Evolutionary conservation across 495 filamentous ascomycete genomes (phyloP).

Genomic region (Hyaloscypha hepaticicola): DNA sequence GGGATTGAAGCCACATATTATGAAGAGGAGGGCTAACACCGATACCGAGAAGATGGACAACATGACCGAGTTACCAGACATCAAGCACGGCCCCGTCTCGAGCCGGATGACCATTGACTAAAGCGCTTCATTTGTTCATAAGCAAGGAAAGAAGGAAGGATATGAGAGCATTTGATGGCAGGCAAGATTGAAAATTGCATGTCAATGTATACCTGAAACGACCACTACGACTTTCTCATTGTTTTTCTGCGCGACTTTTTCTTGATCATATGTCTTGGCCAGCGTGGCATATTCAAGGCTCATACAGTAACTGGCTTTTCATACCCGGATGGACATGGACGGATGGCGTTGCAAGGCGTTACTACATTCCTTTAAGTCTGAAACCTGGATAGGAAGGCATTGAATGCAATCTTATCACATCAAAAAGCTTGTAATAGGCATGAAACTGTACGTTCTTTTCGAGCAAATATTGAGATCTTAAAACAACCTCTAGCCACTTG

Average conservation of each 20-base stretch:
- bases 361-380: background rate
- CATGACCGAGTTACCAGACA: conserved; percentile 58
- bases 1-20: conserved; percentile 85
- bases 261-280: conserved; percentile 28
- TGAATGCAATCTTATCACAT: conserved; percentile 12
- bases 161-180: conserved; percentile 12
- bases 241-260: conserved; percentile 4
- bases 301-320: conserved; percentile 9
- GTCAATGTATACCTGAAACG: conserved; percentile 29
- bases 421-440: background rate
- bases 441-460: too few relatives aligned
- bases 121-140: conserved; percentile 23
- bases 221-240: conserved; percentile 23
- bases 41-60: conserved; percentile 62
- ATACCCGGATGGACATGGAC: conserved; percentile 30
- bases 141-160: background rate
- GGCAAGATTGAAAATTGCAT: conserved; percentile 25
- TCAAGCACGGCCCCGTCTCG: conserved; percentile 53
- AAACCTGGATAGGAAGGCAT: conserved; percentile 14
- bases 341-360: conserved; percentile 26
- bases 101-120: conserved; percentile 91
- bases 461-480: too few relatives aligned
- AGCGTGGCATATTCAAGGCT: conserved; percentile 27
- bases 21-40: conserved; percentile 55
- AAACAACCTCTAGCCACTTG: too few relatives aligned